phyloP scores from a whole-genome alignment of 2,329 filamentous ascomycete genomes.

The Claviceps cyperi region DNA sequence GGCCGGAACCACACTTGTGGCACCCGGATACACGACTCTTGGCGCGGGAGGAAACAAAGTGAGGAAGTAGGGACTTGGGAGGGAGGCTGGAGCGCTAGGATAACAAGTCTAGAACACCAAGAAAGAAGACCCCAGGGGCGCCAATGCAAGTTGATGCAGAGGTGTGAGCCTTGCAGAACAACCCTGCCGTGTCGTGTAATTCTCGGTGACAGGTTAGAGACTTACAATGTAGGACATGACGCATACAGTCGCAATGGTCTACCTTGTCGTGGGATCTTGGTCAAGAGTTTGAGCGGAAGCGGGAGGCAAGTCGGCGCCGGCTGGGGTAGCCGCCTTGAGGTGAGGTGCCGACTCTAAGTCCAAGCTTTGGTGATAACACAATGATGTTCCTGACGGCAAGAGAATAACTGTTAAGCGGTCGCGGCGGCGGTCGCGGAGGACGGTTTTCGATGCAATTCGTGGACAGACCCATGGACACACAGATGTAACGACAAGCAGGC shows the following conservation, averaged over 20 bases:
- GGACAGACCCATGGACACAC: background rate
- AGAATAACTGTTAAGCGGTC: background rate
- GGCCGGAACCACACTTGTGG: conserved; percentile 2
- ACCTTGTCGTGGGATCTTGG: conserved; percentile 8
- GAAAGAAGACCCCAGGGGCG: background rate
- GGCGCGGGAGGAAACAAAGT: background rate
- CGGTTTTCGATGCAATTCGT: background rate
- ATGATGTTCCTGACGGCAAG: background rate
- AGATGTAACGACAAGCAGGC: background rate
- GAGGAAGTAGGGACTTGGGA: conserved; percentile 1
- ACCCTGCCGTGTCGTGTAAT: conserved; percentile 9
- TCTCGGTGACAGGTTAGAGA: conserved; percentile 6
- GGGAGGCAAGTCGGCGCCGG: background rate
- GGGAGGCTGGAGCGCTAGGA: background rate
- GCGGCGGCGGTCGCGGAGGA: background rate
- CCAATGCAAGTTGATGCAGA: conserved; percentile 2
- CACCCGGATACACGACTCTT: background rate
- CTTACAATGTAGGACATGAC: conserved; percentile 28
- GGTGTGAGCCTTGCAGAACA: conserved; percentile 8
- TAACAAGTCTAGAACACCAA: conserved; percentile 3
- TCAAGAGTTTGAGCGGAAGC: conserved; percentile 5
- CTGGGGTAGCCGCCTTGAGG: background rate
- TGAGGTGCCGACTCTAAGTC: background rate
- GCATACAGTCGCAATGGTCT: conserved; percentile 14
- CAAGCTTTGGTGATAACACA: conserved; percentile 2